phyloP scores from a whole-genome alignment of 2,329 filamentous ascomycete genomes.

The Beauveria asiatica region DNA sequence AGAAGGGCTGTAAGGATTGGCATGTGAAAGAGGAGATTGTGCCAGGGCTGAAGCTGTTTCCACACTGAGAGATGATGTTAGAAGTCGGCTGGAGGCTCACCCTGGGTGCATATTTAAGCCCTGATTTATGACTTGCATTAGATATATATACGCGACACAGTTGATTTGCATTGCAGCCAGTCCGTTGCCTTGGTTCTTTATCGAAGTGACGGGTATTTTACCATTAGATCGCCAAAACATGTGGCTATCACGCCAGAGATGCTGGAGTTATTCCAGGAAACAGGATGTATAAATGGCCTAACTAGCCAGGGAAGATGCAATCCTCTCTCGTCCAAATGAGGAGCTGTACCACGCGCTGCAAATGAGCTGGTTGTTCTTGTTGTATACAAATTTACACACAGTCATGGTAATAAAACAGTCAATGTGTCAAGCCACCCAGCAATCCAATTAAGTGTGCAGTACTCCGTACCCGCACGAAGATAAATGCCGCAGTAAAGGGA shows the following conservation, averaged over 20 bases:
- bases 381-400: too few relatives aligned
- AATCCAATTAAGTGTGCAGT: background rate
- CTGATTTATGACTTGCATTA: background rate
- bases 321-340: background rate
- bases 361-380: background rate
- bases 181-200: background rate
- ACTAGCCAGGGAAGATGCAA: background rate
- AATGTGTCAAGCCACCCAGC: background rate
- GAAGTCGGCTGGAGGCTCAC: background rate
- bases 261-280: background rate
- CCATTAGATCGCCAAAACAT: background rate
- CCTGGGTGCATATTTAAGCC: background rate
- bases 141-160: background rate
- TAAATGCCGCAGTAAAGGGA: constrained; percentile 6
- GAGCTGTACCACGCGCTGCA: constrained; percentile 1
- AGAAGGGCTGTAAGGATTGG: background rate
- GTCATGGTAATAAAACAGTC: background rate
- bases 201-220: background rate
- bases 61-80: background rate
- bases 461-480: background rate
- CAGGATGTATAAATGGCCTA: background rate
- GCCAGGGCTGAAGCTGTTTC: background rate
- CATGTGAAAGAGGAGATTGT: constrained; percentile 8
- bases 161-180: background rate
- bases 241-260: background rate